These are phyloP conservation scores for Acacia confusa DNA, from an alignment of 306 rosid genomes.

Conservation along the genomic window DNA sequence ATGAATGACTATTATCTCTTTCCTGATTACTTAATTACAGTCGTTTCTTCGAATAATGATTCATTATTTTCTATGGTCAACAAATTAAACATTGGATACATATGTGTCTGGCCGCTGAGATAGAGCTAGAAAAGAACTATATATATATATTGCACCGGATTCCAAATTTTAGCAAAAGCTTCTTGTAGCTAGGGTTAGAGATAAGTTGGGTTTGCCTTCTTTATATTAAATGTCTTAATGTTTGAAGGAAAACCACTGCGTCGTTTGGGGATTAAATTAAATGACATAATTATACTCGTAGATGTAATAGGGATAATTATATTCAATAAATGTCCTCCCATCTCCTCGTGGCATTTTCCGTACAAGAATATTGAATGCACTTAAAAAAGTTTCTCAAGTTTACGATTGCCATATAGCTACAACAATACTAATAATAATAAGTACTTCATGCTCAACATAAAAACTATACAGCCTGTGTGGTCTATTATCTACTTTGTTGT, in stretches of 20 bases:
- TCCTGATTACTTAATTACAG: background rate
- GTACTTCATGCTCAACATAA: background rate
- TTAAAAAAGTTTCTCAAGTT: background rate
- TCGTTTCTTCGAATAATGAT: background rate
- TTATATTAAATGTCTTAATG: conserved; percentile 23
- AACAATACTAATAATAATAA: background rate
- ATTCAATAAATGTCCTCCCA: conserved; percentile 29
- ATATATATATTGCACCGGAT: background rate
- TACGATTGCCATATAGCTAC: conserved; percentile 6
- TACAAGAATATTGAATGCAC: background rate
- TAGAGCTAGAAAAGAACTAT: background rate
- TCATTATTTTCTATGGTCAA: background rate
- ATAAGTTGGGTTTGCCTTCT: conserved; percentile 24
- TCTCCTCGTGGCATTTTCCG: conserved; percentile 28
- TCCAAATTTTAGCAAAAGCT: background rate
- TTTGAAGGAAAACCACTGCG: conserved; percentile 26
- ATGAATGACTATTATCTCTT: background rate
- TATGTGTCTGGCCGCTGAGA: background rate
- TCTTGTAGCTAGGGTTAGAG: background rate
- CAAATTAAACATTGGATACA: background rate
- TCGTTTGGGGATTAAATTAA: conserved; percentile 13
- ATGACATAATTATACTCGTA: background rate
- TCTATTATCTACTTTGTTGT: background rate
- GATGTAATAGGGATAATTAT: conserved; percentile 14
- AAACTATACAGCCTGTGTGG: conserved; percentile 33